Evolutionary conservation across 768 basidiomycete genomes (phyloP).

Genomic region (Leccinum imitatum): DNA sequence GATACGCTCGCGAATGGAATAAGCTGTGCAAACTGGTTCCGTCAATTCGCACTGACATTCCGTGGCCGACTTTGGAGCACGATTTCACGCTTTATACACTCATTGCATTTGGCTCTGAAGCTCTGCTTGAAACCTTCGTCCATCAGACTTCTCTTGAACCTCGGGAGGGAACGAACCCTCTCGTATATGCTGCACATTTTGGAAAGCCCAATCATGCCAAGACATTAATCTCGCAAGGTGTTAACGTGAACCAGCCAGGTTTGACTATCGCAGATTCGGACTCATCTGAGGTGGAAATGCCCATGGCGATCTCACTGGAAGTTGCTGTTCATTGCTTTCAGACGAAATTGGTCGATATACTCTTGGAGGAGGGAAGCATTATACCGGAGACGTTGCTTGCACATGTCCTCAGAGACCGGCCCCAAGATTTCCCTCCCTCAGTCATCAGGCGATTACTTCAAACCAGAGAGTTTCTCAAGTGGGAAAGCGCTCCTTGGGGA

Average conservation of each 20-base stretch:
- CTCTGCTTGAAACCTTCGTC: too few relatives aligned
- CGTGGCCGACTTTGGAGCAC: too few relatives aligned
- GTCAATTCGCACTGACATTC: too few relatives aligned
- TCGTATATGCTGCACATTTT: not conserved
- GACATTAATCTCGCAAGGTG: not conserved
- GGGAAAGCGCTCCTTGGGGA: not conserved
- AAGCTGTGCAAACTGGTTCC: too few relatives aligned
- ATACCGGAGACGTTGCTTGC: not conserved
- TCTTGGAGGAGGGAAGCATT: not conserved
- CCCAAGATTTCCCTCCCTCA: not conserved
- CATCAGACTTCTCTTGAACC: too few relatives aligned
- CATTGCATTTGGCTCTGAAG: too few relatives aligned
- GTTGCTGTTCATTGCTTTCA: slow-evolving; percentile 1
- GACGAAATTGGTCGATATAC: not conserved
- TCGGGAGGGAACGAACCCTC: too few relatives aligned
- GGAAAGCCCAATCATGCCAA: not conserved
- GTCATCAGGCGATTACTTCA: slow-evolving; percentile 1
- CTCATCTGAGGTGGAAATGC: not conserved
- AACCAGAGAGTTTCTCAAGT: not conserved
- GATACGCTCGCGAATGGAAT: too few relatives aligned
- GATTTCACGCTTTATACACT: too few relatives aligned
- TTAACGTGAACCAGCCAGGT: too few relatives aligned
- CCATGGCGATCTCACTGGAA: not conserved
- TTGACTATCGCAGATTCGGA: not conserved
- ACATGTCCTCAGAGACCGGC: not conserved